Evolutionary conservation across 805 yeast species (phyloP).

Genomic region (Barnettozyma californica): DNA sequence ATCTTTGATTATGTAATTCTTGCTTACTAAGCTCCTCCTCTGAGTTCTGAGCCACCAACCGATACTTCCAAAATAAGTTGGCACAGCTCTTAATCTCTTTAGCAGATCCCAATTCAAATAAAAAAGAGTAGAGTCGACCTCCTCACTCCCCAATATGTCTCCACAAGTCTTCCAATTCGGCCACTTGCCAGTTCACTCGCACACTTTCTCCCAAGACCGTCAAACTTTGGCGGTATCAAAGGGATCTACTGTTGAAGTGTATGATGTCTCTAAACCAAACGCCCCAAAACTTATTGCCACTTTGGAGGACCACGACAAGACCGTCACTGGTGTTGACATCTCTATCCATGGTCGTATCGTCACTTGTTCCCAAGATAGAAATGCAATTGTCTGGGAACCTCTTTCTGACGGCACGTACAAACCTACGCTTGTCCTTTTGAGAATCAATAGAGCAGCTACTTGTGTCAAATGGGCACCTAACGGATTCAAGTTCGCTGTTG

Average conservation of each 20-base stretch:
- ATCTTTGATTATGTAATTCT: not conserved
- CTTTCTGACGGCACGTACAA: slow-evolving; percentile 55
- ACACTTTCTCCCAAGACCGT: slow-evolving; percentile 72
- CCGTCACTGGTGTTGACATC: slow-evolving; percentile 91
- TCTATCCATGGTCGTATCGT: slow-evolving; percentile 85
- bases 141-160: slow-evolving; percentile 18
- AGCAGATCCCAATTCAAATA: not conserved
- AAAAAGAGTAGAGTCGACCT: slow-evolving; percentile 24
- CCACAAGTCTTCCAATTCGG: slow-evolving; percentile 55
- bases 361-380: slow-evolving; percentile 96
- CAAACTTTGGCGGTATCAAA: slow-evolving; percentile 74
- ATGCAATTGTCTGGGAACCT: slow-evolving; percentile 94
- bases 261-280: slow-evolving; percentile 45
- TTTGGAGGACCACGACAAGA: slow-evolving; percentile 83
- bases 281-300: slow-evolving; percentile 60
- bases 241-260: slow-evolving; percentile 70
- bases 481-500: slow-evolving; percentile 95
- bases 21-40: too few species aligned
- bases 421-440: slow-evolving; percentile 86
- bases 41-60: not conserved
- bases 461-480: slow-evolving; percentile 91
- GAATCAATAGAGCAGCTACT: slow-evolving; percentile 95
- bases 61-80: not conserved
- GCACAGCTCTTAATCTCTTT: not conserved
- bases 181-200: slow-evolving; percentile 85